phyloP scores from a whole-genome alignment of 768 basidiomycete species.

The Russula earlei region DNA sequence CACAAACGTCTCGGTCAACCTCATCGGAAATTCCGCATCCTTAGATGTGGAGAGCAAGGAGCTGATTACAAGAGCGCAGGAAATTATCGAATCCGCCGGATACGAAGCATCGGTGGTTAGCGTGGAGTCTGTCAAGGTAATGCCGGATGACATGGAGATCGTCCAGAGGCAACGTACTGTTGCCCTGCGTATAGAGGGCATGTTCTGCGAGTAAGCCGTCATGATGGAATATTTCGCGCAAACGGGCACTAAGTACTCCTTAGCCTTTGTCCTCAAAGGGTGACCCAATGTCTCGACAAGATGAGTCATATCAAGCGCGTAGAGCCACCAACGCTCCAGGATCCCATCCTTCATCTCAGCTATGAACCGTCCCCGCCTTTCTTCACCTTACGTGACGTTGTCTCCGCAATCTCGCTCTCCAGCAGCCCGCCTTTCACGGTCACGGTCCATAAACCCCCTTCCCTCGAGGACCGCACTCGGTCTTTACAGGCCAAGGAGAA shows the following conservation, averaged over 20 bases:
- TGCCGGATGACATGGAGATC: conserved; percentile 41
- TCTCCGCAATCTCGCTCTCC: conserved; percentile 34
- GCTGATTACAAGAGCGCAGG: conserved; percentile 23
- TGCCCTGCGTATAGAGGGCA: conserved; percentile 49
- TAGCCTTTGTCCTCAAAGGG: conserved; percentile 47
- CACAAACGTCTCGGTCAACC: conserved; percentile 43
- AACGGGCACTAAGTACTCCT: conserved; percentile 2
- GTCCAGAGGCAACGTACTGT: conserved; percentile 31
- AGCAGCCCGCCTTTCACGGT: conserved; percentile 38
- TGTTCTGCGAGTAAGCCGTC: conserved; percentile 48
- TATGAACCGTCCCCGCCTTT: conserved; percentile 43
- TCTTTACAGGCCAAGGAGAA: conserved; percentile 53
- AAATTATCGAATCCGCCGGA: conserved; percentile 31
- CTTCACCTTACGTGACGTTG: conserved; percentile 58
- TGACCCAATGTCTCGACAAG: conserved; percentile 34
- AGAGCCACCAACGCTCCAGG: conserved; percentile 31
- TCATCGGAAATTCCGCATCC: conserved; percentile 50
- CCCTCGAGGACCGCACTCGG: conserved; percentile 53
- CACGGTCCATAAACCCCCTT: conserved; percentile 40
- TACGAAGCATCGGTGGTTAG: conserved; percentile 32
- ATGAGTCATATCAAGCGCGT: conserved; percentile 35
- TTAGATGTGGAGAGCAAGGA: conserved; percentile 34
- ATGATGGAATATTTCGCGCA: neutral
- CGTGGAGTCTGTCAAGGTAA: conserved; percentile 27
- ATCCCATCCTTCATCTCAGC: conserved; percentile 39